A percentile compares a stretch with the other conserved stretches of the same genome.
Conservation (phyloP, 495 filamentous ascomycete genomes). For the Poronia punctata region DNA sequence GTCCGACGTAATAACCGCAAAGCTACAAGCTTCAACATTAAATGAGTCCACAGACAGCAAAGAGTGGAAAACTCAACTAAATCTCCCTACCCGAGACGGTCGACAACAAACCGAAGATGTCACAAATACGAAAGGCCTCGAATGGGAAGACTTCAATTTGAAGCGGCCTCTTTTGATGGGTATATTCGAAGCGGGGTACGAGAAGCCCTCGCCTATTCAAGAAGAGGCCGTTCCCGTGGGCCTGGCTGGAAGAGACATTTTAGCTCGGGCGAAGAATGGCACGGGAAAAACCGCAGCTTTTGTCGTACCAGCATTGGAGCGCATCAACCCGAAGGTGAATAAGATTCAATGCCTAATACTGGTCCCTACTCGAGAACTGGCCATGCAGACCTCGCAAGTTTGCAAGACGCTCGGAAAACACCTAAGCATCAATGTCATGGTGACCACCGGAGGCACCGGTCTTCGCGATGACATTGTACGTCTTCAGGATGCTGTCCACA, state of each 20-base stretch:
- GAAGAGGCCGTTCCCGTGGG: conserved; percentile 98
- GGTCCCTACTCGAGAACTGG: conserved; percentile 92
- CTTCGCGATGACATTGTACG: conserved; percentile 96
- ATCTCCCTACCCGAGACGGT: conserved; percentile 72
- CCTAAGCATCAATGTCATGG: conserved; percentile 97
- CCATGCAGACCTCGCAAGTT: conserved; percentile 97
- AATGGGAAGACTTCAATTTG: conserved; percentile 94
- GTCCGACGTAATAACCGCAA: conserved; percentile 53
- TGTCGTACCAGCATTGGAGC: conserved; percentile 89
- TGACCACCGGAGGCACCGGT: conserved; percentile 90
- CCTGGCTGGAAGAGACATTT: conserved; percentile 87
- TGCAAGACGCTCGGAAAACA: conserved; percentile 98
- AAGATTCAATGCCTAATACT: conserved; percentile 95
- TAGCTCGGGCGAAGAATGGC: conserved; percentile 95
- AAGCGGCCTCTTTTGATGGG: conserved; percentile 96
- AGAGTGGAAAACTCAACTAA: conserved; percentile 74
- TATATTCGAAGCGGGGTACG: conserved; percentile 97
- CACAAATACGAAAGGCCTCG: conserved; percentile 90
- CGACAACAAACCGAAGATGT: conserved; percentile 98
- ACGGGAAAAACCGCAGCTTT: conserved; percentile 98
- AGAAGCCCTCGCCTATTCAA: conserved; percentile 98
- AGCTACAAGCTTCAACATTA: conserved; percentile 65
- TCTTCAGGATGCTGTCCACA: conserved; percentile 87
- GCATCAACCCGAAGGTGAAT: conserved; percentile 89
- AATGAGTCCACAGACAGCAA: conserved; percentile 52